These are phyloP conservation scores for Aspergillus quadrilineatus DNA, from an alignment of 2,329 filamentous ascomycete species.

Conservation along the genomic window DNA sequence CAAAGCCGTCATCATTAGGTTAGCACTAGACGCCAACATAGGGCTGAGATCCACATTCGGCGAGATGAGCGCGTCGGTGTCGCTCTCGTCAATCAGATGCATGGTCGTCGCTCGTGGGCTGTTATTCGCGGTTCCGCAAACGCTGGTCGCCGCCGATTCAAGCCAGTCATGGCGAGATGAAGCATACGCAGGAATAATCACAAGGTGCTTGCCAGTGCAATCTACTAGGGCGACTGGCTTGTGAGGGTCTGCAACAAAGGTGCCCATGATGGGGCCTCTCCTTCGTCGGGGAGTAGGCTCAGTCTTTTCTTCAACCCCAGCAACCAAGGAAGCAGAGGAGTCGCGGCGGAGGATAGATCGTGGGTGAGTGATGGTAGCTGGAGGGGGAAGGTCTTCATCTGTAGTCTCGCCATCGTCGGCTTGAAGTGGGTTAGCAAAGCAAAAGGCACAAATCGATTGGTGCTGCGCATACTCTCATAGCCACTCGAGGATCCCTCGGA, in stretches of 20 bases:
- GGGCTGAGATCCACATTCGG: conserved; percentile 47
- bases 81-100: conserved; percentile 45
- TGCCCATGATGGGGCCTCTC: conserved; percentile 48
- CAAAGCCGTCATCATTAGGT: conserved; percentile 77
- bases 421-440: conserved; percentile 48
- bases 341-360: conserved; percentile 53
- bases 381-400: conserved; percentile 56
- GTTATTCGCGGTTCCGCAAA: conserved; percentile 43
- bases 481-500: conserved; percentile 49
- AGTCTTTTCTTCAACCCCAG: conserved; percentile 39
- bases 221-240: conserved; percentile 51
- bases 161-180: conserved; percentile 48
- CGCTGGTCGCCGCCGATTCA: conserved; percentile 43
- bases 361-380: conserved; percentile 48
- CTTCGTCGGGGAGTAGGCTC: conserved; percentile 38
- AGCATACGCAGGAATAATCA: conserved; percentile 49
- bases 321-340: conserved; percentile 46
- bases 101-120: conserved; percentile 43
- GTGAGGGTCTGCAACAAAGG: conserved; percentile 48
- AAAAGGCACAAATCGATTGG: conserved; percentile 10
- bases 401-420: conserved; percentile 62
- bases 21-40: conserved; percentile 66
- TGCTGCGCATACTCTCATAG: conserved; percentile 56
- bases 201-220: conserved; percentile 48
- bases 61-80: conserved; percentile 43